Evolutionary conservation across 2,329 filamentous ascomycete species (phyloP), one percentile per base, ranked within the genome.

Genomic region (Chaetomium globosum): DNA sequence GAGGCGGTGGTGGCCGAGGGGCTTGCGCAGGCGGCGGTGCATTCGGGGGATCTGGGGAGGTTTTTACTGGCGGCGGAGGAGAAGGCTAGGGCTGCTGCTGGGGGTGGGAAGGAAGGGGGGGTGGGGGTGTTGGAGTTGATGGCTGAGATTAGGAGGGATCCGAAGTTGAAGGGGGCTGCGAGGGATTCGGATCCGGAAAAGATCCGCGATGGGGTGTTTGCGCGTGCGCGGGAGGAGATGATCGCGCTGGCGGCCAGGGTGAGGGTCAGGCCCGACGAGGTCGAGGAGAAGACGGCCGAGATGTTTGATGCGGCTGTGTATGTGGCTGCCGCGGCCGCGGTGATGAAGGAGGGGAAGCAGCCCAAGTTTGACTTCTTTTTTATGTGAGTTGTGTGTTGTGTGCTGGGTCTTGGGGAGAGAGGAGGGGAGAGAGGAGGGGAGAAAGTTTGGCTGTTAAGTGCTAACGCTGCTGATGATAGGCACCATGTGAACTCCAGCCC

Each of bases 311-410:
- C 85, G 0, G 77, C 81, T 21, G 80, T 84, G 0, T 83, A 79
- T 64, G 75, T 83, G 36, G 80, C 81, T 2, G 75, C 81, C 0
- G 76, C 79, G 0, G 85, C 88, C 0, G 86, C 91, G 0, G 80
- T 69, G 58, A 36, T 23, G 36, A 48, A 68, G 58, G 16, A 84
- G 0, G 80, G 81, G 1, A 90, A 93, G 74, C 76, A 82, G 26
- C 80, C 89, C 58, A 93, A 90, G 74, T 87, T 92, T 74, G 93
- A 97, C 75, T 97, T 97, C 75, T 95, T 89, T 80, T 70, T 87
- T 63, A 84, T 85, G 84, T 82, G 70, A 76, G 82, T 72, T 16
- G 9, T 67, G n/a, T 59, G 0, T n/a, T n/a, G n/a, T n/a, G n/a
- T n/a, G n/a, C 36, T 16, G 4, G 12, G 7, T 49, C 8, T 49